A percentile compares a stretch with the other conserved stretches of the same genome.
phyloP scores from a whole-genome alignment of 2,329 filamentous ascomycete genomes.

The Epichloe gansuensis region DNA sequence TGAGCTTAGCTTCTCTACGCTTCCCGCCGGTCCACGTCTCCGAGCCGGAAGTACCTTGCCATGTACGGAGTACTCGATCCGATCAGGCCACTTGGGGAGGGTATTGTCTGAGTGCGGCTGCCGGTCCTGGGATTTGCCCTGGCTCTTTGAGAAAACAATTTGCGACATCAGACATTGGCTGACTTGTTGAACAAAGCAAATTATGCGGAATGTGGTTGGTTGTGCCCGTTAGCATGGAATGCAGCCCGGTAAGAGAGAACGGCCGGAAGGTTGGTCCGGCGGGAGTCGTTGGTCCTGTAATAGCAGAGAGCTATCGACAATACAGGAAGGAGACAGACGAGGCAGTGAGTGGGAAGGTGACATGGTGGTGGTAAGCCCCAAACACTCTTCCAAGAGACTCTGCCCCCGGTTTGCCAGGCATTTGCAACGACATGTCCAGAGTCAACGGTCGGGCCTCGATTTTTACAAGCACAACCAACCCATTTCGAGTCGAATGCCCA shows the following conservation, averaged over 20 bases:
- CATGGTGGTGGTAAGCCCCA: not conserved
- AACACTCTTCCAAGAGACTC: not conserved
- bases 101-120: not conserved
- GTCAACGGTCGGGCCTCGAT: not conserved
- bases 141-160: not conserved
- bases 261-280: not conserved
- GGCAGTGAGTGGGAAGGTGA: not conserved
- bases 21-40: not conserved
- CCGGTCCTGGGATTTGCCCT: not conserved
- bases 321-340: not conserved
- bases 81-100: too few relatives aligned
- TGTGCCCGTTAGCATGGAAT: not conserved
- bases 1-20: conserved; percentile 3
- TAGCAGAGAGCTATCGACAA: not conserved
- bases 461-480: not conserved
- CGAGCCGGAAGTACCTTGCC: not conserved
- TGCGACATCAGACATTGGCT: not conserved
- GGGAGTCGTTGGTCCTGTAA: not conserved
- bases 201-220: not conserved
- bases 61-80: not conserved
- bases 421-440: not conserved
- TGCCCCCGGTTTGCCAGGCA: too few relatives aligned
- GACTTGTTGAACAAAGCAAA: not conserved
- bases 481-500: not conserved
- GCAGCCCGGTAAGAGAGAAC: not conserved